These are phyloP conservation scores for Rhynchospora pubera DNA, from an alignment of 176 grass and related monocot species.

Conservation along the genomic window DNA sequence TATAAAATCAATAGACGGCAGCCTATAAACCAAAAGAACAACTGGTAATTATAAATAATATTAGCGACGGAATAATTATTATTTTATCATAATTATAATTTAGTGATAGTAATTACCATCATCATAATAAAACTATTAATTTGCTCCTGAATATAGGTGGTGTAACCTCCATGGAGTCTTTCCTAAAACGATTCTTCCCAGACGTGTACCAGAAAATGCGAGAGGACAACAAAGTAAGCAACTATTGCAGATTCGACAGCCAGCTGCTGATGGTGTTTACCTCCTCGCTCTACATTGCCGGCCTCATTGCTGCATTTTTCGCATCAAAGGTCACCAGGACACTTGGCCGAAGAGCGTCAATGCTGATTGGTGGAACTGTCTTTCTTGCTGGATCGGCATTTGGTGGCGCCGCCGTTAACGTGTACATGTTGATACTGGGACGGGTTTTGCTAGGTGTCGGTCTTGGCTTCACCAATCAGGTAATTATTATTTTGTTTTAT, in stretches of 20 bases:
- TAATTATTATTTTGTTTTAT: slow-evolving; percentile 18
- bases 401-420: slow-evolving; percentile 47
- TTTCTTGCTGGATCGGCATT: slow-evolving; percentile 56
- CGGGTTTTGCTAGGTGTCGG: slow-evolving; percentile 67
- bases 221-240: slow-evolving; percentile 21
- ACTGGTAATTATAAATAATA: too few relatives aligned
- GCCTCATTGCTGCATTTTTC: slow-evolving; percentile 49
- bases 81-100: not conserved
- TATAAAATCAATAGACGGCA: too few relatives aligned
- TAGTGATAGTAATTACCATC: not conserved
- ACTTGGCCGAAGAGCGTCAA: slow-evolving; percentile 52
- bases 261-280: slow-evolving; percentile 81
- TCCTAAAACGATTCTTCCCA: slow-evolving; percentile 74
- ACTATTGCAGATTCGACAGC: slow-evolving; percentile 80
- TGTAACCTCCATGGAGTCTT: slow-evolving; percentile 61
- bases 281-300: slow-evolving; percentile 69
- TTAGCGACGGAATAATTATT: too few relatives aligned
- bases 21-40: too few relatives aligned
- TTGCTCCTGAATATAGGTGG: slow-evolving; percentile 30
- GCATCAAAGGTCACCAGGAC: slow-evolving; percentile 52
- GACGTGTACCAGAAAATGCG: slow-evolving; percentile 46
- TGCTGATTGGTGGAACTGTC: slow-evolving; percentile 51
- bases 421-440: slow-evolving; percentile 64
- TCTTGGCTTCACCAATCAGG: slow-evolving; percentile 87
- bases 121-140: not conserved